phyloP scores from a whole-genome alignment of 306 rosid genomes.

The Castanea mollissima region DNA sequence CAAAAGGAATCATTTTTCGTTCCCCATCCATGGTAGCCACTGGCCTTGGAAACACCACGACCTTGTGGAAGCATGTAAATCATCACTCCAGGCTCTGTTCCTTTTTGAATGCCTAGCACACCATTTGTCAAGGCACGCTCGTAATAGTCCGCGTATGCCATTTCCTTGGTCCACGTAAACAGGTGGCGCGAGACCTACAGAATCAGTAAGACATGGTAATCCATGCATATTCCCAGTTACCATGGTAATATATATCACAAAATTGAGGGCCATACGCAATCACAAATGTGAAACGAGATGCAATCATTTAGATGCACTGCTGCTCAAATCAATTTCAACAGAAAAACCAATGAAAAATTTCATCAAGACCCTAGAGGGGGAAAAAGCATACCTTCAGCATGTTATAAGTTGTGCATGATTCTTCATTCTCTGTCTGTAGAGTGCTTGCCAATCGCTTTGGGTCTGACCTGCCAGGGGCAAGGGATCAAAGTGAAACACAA shows the following conservation, averaged over 20 bases:
- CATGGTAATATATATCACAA: neutral
- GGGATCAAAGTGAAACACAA: slow-evolving; percentile 1
- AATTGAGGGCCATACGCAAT: neutral
- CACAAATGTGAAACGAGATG: neutral
- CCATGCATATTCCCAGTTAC: neutral
- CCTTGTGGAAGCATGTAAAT: slow-evolving; percentile 85
- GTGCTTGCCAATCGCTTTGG: slow-evolving; percentile 67
- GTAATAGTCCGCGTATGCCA: slow-evolving; percentile 78
- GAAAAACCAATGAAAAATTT: neutral
- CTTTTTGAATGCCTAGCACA: slow-evolving; percentile 82
- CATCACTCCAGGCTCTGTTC: slow-evolving; percentile 94
- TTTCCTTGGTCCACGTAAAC: slow-evolving; percentile 85
- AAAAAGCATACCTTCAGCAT: slow-evolving; percentile 70
- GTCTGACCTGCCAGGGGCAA: slow-evolving; percentile 39
- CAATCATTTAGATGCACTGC: neutral
- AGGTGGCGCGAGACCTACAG: slow-evolving; percentile 79
- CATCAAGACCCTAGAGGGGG: slow-evolving; percentile 2
- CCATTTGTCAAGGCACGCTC: slow-evolving; percentile 93
- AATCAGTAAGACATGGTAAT: slow-evolving; percentile 8
- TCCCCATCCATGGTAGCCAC: slow-evolving; percentile 68
- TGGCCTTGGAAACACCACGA: slow-evolving; percentile 69
- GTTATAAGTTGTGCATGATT: slow-evolving; percentile 86
- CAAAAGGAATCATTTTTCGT: slow-evolving; percentile 54
- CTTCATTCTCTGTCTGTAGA: slow-evolving; percentile 66
- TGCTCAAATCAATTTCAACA: neutral